Evolutionary conservation across 2,329 filamentous ascomycete genomes (phyloP).

Genomic region (Coniochaeta ligniaria): DNA sequence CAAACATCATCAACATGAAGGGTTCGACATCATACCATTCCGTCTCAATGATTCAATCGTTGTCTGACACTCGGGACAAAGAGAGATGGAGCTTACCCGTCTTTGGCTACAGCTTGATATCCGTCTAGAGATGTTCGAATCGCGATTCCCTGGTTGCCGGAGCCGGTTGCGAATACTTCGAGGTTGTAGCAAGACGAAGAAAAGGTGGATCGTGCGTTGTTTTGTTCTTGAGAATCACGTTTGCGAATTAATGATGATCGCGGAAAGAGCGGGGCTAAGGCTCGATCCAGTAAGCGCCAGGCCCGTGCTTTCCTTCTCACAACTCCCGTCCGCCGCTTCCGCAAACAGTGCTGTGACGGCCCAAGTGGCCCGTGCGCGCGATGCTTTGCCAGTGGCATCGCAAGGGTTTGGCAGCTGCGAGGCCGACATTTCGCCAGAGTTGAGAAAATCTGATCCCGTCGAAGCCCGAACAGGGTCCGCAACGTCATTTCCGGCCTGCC

Average conservation of each 20-base stretch:
- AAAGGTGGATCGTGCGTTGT: constrained; percentile 1
- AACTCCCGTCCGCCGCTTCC: not conserved
- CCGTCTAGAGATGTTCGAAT: not conserved
- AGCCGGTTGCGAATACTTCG: not conserved
- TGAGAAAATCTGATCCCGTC: not conserved
- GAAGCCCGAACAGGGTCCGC: not conserved
- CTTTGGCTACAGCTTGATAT: not conserved
- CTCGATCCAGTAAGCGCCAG: not conserved
- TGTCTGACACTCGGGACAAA: not conserved
- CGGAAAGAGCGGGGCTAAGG: not conserved
- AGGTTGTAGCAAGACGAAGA: not conserved
- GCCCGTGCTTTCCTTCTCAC: not conserved
- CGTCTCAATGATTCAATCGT: not conserved
- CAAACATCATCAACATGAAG: no score
- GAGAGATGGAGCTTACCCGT: not conserved
- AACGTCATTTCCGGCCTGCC: not conserved
- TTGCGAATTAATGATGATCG: not conserved
- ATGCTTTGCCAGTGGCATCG: not conserved
- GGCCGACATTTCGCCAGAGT: not conserved
- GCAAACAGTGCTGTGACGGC: not conserved
- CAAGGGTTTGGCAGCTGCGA: not conserved
- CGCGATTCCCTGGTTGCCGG: not conserved
- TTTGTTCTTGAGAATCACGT: not conserved
- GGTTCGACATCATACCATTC: not conserved
- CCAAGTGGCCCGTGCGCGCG: not conserved